phyloP scores from a whole-genome alignment of 768 basidiomycete species.

The Russula earlei region DNA sequence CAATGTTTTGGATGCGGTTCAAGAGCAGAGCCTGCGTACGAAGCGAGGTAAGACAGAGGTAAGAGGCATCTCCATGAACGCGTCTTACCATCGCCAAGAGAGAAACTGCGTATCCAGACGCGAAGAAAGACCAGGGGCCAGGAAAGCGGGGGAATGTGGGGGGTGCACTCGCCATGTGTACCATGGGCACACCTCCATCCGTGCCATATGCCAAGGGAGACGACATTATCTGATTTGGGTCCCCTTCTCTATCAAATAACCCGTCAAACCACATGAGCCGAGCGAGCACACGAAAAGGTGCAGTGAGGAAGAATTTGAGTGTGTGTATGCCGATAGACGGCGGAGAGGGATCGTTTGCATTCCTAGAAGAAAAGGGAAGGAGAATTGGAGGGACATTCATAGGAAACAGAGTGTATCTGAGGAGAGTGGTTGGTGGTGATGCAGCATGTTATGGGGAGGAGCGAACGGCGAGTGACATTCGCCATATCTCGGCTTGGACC shows the following conservation, averaged over 20 bases:
- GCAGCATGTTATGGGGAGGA: background rate
- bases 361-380: background rate
- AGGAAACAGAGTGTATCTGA: background rate
- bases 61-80: background rate
- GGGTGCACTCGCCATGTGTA: conserved; percentile 11
- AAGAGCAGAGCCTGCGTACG: conserved; percentile 48
- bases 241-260: conserved; percentile 3
- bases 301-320: conserved; percentile 1
- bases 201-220: conserved; percentile 1
- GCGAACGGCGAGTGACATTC: too few species aligned
- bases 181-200: background rate
- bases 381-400: conserved; percentile 1
- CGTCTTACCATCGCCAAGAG: conserved; percentile 51
- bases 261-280: conserved; percentile 4
- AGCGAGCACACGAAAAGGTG: background rate
- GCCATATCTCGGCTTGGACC: background rate
- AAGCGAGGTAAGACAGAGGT: background rate
- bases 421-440: background rate
- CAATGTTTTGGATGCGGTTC: conserved; percentile 70
- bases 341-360: background rate
- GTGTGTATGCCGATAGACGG: background rate
- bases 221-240: background rate
- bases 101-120: conserved; percentile 62
- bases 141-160: conserved; percentile 31
- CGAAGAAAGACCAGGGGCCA: conserved; percentile 63